Conservation (phyloP, 345 rosid species). For the Syzygium aromaticum region DNA sequence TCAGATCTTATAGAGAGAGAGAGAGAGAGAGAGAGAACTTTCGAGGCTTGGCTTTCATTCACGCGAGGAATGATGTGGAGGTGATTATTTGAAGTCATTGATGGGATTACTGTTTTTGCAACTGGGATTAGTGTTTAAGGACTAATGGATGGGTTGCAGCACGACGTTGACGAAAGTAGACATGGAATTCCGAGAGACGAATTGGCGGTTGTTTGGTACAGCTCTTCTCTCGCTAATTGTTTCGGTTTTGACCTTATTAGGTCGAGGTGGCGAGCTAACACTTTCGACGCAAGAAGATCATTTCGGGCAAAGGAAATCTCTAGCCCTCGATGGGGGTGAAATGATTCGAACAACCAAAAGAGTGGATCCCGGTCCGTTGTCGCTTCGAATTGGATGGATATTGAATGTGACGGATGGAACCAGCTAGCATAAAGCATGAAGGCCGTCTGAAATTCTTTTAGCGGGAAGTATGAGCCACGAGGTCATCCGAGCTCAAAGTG, state of each 20-base stretch:
- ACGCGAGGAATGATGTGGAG: background rate
- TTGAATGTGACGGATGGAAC: background rate
- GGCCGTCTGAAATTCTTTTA: background rate
- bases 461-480: rapidly evolving
- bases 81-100: background rate
- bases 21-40: background rate
- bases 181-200: background rate
- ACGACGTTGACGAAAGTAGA: background rate
- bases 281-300: background rate
- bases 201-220: background rate
- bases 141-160: background rate
- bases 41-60: background rate
- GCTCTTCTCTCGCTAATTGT: background rate
- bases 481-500: rapidly evolving
- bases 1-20: background rate
- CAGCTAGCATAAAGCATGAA: background rate
- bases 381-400: background rate
- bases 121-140: background rate
- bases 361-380: background rate
- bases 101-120: background rate
- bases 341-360: too few relatives aligned
- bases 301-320: background rate
- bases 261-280: background rate
- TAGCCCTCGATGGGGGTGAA: too few relatives aligned
- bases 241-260: background rate